Percentiles rank a stretch among this genome's conserved stretches.
Evolutionary conservation across 106 monocot genomes (phyloP).

Genomic region (Xerophyta viscosa): DNA sequence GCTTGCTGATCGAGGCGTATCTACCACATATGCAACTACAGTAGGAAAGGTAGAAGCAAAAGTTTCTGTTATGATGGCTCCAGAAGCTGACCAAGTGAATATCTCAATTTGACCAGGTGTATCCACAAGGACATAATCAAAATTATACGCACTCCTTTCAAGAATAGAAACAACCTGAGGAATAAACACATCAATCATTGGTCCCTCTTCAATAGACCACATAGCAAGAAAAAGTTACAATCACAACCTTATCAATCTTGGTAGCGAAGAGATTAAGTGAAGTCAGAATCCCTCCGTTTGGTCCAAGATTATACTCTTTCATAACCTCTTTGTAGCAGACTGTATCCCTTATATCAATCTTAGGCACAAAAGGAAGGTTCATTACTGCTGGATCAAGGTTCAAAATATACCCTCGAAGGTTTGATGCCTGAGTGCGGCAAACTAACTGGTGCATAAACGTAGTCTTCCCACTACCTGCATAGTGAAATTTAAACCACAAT

Average conservation of each 20-base stretch:
- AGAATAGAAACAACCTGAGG: conserved; percentile 76
- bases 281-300: conserved; percentile 94
- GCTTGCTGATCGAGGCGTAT: conserved; percentile 80
- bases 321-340: conserved; percentile 94
- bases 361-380: conserved; percentile 82
- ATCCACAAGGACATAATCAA: conserved; percentile 95
- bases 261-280: conserved; percentile 85
- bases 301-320: conserved; percentile 95
- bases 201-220: too few relatives aligned
- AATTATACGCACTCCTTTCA: conserved; percentile 75
- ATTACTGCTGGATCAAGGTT: conserved; percentile 96
- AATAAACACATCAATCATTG: not conserved
- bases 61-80: conserved; percentile 91
- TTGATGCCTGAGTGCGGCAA: conserved; percentile 51
- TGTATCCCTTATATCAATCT: conserved; percentile 94
- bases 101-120: conserved; percentile 99
- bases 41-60: conserved; percentile 98
- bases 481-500: too few relatives aligned
- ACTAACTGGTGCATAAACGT: conserved; percentile 79
- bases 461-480: conserved; percentile 93
- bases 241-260: conserved; percentile 94
- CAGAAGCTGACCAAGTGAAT: conserved; percentile 98
- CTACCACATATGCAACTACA: conserved; percentile 84
- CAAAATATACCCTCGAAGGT: conserved; percentile 68
- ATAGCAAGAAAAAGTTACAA: too few relatives aligned